These are phyloP conservation scores for Nyssa sinensis DNA, from an alignment of 148 eudicot genomes.

Conservation along the genomic window DNA sequence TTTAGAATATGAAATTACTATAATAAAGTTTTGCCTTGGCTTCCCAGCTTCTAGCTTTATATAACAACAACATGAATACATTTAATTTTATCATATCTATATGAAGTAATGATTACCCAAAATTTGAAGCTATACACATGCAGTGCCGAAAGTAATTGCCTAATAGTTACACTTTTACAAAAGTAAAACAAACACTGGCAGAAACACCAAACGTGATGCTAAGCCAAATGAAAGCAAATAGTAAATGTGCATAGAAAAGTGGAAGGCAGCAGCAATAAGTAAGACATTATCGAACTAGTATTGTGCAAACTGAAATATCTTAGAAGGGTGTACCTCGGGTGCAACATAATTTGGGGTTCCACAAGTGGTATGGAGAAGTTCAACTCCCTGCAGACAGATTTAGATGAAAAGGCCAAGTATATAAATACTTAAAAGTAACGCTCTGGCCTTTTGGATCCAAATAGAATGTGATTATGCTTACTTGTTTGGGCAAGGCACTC, in stretches of 20 bases:
- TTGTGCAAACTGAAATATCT: background rate
- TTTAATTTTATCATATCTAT: background rate
- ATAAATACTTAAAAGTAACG: background rate
- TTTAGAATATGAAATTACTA: background rate
- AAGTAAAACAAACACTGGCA: background rate
- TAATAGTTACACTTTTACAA: background rate
- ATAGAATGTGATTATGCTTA: conserved; percentile 32
- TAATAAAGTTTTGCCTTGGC: background rate
- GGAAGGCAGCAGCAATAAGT: background rate
- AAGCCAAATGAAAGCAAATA: background rate
- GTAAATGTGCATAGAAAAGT: background rate
- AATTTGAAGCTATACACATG: background rate
- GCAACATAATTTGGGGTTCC: conserved; percentile 99
- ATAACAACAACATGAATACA: background rate
- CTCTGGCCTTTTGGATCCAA: background rate
- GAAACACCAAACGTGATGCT: background rate
- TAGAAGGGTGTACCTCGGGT: conserved; percentile 67
- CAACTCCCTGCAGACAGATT: conserved; percentile 67
- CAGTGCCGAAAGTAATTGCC: background rate
- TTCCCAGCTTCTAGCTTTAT: background rate
- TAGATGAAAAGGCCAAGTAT: conserved; percentile 7
- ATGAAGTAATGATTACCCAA: background rate
- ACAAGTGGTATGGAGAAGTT: conserved; percentile 92
- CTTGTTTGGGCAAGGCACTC: conserved; percentile 87
- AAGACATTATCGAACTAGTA: background rate